Conservation (phyloP, 345 rosid genomes). For the Eucalyptus rudis region DNA sequence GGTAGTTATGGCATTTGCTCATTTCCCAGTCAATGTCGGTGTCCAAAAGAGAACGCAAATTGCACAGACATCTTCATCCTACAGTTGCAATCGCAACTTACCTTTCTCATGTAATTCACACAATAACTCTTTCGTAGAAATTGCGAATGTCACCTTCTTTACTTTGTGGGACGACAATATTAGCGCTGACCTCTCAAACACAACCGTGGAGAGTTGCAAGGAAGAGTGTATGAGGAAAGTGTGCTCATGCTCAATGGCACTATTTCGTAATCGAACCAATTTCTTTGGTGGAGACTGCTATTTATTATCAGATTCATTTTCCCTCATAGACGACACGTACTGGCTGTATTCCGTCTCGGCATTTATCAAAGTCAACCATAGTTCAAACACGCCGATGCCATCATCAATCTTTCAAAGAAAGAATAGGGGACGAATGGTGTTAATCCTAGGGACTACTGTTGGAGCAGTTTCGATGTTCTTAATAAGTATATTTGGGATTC, state of each 20-base stretch:
- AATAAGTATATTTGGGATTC: too few species aligned
- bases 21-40: fast-evolving
- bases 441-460: too few species aligned
- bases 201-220: background rate
- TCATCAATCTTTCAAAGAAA: background rate
- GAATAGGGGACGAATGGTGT: background rate
- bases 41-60: too few species aligned
- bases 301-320: background rate
- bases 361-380: background rate
- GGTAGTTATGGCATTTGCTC: too few species aligned
- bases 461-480: too few species aligned
- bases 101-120: background rate
- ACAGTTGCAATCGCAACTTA: too few species aligned
- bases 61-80: too few species aligned
- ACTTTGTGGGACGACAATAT: too few species aligned
- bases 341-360: background rate
- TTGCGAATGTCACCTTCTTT: background rate
- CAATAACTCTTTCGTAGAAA: background rate
- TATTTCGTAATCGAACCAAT: background rate
- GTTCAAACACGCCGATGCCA: background rate
- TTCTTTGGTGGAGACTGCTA: background rate
- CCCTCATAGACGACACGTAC: background rate
- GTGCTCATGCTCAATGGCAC: background rate
- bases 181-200: background rate
- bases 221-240: background rate